A percentile compares a stretch with the other conserved stretches of the same genome.
phyloP scores from a whole-genome alignment of 805 yeast species.

The Debaryomyces prosopidis region DNA sequence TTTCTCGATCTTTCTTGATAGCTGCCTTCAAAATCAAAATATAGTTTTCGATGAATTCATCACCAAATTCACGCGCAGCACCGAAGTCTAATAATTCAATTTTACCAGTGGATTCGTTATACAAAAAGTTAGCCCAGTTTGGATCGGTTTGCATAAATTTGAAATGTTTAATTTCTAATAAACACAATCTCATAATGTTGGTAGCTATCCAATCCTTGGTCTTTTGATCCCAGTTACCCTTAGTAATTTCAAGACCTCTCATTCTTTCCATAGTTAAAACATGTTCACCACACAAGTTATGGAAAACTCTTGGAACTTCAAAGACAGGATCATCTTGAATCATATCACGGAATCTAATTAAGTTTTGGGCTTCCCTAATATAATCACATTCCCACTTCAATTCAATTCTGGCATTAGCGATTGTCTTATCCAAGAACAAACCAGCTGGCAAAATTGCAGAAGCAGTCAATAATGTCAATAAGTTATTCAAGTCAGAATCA shows the following conservation, averaged over 20 bases:
- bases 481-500: constrained; percentile 89
- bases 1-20: constrained; percentile 61
- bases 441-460: constrained; percentile 88
- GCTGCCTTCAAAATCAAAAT: constrained; percentile 74
- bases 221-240: constrained; percentile 72
- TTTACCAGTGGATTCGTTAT: constrained; percentile 66
- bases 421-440: constrained; percentile 83
- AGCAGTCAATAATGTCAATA: constrained; percentile 80
- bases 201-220: constrained; percentile 80
- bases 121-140: constrained; percentile 96
- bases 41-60: constrained; percentile 68
- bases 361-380: constrained; percentile 78
- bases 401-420: constrained; percentile 90
- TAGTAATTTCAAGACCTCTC: constrained; percentile 80
- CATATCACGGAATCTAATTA: constrained; percentile 66
- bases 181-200: constrained; percentile 81
- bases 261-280: constrained; percentile 88
- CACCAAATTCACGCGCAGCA: constrained; percentile 80
- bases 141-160: constrained; percentile 98
- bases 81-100: constrained; percentile 94
- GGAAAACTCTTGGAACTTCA: constrained; percentile 78
- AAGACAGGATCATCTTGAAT: constrained; percentile 59
- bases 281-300: constrained; percentile 74
- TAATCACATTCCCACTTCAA: constrained; percentile 98
- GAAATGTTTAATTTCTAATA: constrained; percentile 80